Conservation (phyloP, 2,329 filamentous ascomycete species). For the Fusarium sp. region DNA sequence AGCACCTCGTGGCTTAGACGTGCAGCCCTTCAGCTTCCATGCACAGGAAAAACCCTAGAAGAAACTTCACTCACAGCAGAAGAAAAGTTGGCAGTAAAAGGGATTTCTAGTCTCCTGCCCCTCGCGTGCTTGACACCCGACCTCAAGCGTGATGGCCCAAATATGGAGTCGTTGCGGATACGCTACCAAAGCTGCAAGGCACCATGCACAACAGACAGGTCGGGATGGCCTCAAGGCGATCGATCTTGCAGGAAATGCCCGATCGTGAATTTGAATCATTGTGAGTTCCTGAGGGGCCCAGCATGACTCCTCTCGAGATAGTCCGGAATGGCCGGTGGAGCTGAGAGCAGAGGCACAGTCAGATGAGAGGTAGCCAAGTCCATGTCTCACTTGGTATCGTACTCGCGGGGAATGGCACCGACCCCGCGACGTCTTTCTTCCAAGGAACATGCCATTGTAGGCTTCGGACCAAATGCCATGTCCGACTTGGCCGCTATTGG, state of each 20-base stretch:
- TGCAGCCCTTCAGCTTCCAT: constrained; percentile 30
- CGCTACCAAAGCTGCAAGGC: constrained; percentile 45
- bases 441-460: constrained; percentile 12
- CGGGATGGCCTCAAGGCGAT: constrained; percentile 39
- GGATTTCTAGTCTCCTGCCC: neutral
- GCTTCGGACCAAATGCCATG: constrained; percentile 15
- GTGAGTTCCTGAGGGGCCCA: constrained; percentile 26
- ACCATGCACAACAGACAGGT: constrained; percentile 42
- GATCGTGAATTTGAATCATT: constrained; percentile 50
- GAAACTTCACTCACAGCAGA: neutral
- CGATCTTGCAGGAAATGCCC: constrained; percentile 48
- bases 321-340: constrained; percentile 37
- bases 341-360: constrained; percentile 45
- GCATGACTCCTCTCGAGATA: constrained; percentile 44
- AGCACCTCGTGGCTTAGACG: constrained; percentile 41
- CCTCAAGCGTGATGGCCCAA: constrained; percentile 38
- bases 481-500: constrained; percentile 18
- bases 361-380: constrained; percentile 41
- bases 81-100: constrained; percentile 24
- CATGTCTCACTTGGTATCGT: constrained; percentile 46
- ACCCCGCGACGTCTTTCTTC: constrained; percentile 28
- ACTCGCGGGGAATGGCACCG: constrained; percentile 25
- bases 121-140: constrained; percentile 38
- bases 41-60: neutral
- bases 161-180: constrained; percentile 32